A percentile compares a stretch with the other conserved stretches of the same genome.
Conservation (phyloP, 2,329 filamentous ascomycete species). For the Thelonectria discophora region DNA sequence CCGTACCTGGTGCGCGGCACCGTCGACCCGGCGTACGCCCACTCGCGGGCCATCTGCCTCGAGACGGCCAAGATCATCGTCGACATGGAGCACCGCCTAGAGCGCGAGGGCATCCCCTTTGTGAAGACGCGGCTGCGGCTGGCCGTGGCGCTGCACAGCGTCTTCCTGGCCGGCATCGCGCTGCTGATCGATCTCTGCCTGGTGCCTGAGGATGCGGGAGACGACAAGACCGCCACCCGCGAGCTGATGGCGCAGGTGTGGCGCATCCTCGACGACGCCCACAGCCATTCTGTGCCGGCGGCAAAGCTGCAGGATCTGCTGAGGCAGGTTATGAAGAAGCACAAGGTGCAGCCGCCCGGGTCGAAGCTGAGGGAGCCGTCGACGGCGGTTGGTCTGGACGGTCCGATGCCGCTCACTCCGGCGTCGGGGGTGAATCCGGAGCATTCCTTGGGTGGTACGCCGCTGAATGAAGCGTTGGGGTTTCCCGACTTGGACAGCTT, state of each 20-base stretch:
- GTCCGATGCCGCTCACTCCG: constrained; percentile 42
- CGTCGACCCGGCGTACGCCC: constrained; percentile 45
- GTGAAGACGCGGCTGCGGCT: constrained; percentile 42
- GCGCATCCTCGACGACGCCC: constrained; percentile 46
- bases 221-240: constrained; percentile 35
- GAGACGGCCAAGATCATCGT: constrained; percentile 46
- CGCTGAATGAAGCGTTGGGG: constrained; percentile 18
- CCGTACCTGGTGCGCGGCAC: constrained; percentile 48
- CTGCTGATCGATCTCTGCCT: constrained; percentile 48
- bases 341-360: constrained; percentile 38
- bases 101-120: constrained; percentile 40
- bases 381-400: constrained; percentile 2
- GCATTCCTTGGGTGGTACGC: constrained; percentile 27
- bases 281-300: constrained; percentile 42
- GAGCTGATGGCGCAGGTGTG: constrained; percentile 45
- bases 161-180: constrained; percentile 48
- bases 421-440: constrained; percentile 34
- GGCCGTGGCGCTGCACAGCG: constrained; percentile 45
- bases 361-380: constrained; percentile 12
- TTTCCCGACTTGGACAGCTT: constrained; percentile 42
- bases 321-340: constrained; percentile 45
- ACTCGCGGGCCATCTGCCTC: constrained; percentile 46
- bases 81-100: constrained; percentile 43
- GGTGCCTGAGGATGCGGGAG: constrained; percentile 27
- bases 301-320: constrained; percentile 45